Evolutionary conservation across 1,139 yeast species (phyloP).

Genomic region (Blastobotrys proliferans): DNA sequence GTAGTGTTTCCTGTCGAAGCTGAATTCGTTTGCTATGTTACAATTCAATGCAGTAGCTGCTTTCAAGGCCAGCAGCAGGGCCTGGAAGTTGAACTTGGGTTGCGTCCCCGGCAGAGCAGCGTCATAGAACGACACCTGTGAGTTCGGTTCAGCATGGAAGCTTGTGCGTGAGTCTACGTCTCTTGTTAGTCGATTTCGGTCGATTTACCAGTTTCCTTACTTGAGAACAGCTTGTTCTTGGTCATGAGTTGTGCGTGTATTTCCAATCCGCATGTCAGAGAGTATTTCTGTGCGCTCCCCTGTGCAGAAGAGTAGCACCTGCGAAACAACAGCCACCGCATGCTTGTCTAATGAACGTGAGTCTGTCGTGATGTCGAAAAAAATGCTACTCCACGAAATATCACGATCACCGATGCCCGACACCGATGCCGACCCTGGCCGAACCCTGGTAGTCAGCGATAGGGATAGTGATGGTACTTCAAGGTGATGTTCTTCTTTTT

Average conservation of each 20-base stretch:
- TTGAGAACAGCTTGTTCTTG: conserved; percentile 66
- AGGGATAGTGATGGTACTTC: background rate
- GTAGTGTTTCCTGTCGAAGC: conserved; percentile 91
- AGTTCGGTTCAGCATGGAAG: conserved; percentile 58
- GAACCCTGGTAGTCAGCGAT: too few relatives aligned
- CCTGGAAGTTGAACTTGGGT: conserved; percentile 76
- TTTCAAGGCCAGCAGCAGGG: conserved; percentile 62
- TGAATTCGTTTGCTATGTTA: conserved; percentile 50
- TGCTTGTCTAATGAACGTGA: too few relatives aligned
- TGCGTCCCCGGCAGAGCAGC: conserved; percentile 91
- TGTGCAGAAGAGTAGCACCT: conserved; percentile 4
- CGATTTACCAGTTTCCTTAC: too few relatives aligned
- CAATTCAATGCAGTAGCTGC: conserved; percentile 72
- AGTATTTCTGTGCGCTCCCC: background rate
- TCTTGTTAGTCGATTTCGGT: too few relatives aligned
- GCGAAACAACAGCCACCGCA: background rate
- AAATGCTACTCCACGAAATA: too few relatives aligned
- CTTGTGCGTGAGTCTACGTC: conserved; percentile 34
- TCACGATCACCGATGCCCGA: too few relatives aligned
- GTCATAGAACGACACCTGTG: conserved; percentile 74
- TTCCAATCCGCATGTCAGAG: conserved; percentile 81
- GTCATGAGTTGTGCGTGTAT: conserved; percentile 88
- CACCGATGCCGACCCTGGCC: too few relatives aligned
- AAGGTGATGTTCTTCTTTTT: too few relatives aligned
- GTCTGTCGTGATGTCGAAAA: too few relatives aligned